Conservation (phyloP, 192 early-diverging fungal species). For the Backusella liffmaniae region DNA sequence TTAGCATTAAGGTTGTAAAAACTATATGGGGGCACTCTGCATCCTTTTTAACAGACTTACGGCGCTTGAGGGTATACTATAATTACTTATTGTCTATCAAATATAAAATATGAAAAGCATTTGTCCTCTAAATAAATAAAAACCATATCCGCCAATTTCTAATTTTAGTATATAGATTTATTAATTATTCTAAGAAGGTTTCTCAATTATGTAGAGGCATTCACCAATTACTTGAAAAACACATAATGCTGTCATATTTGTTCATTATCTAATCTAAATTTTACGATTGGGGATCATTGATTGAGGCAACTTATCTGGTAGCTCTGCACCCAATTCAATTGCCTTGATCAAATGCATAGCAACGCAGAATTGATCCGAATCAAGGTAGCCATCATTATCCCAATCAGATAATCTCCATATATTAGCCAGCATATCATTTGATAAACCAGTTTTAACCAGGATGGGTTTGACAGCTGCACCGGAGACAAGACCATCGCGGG, state of each 20-base stretch:
- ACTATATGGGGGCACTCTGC: no score
- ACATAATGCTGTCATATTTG: not conserved
- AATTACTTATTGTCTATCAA: no score
- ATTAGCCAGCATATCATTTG: constrained; percentile 62
- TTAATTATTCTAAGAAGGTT: no score
- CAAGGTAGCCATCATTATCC: constrained; percentile 80
- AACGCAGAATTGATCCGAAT: constrained; percentile 80
- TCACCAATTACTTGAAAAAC: no score
- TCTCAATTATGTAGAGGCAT: not conserved
- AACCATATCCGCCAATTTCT: no score
- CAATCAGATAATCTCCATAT: constrained; percentile 79
- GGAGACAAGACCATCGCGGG: constrained; percentile 55
- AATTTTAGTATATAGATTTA: no score
- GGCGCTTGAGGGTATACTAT: no score
- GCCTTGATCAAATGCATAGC: constrained; percentile 71
- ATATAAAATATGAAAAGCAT: no score
- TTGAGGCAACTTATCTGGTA: constrained; percentile 47
- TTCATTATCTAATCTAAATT: constrained; percentile 13
- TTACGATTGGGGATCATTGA: constrained; percentile 42
- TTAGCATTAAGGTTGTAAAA: no score
- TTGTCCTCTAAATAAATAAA: no score
- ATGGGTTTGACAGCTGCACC: constrained; percentile 57
- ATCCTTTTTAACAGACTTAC: no score
- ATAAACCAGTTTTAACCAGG: constrained; percentile 64
- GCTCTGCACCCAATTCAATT: constrained; percentile 40